phyloP scores from a whole-genome alignment of 768 basidiomycete genomes.

The Hemileccinum impolitum region DNA sequence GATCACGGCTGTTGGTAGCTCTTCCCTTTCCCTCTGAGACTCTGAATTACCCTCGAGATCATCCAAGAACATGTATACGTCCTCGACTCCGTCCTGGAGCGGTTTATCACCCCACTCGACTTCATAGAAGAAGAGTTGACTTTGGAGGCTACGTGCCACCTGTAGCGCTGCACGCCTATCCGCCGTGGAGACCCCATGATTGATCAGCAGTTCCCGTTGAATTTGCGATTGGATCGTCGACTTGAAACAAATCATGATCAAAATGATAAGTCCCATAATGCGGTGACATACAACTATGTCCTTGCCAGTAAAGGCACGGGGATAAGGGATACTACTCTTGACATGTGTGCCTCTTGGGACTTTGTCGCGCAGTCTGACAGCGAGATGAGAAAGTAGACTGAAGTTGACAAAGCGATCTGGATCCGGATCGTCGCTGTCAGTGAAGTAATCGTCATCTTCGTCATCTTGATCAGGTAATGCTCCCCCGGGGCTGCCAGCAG shows the following conservation, averaged over 20 bases:
- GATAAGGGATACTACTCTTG: conserved; percentile 91
- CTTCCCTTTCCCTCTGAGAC: conserved; percentile 54
- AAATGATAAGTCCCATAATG: not conserved
- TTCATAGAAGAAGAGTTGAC: conserved; percentile 93
- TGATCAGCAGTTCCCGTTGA: conserved; percentile 75
- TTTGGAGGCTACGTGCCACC: conserved; percentile 87
- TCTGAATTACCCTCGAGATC: conserved; percentile 69
- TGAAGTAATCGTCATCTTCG: conserved; percentile 31
- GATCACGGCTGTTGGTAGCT: conserved; percentile 87
- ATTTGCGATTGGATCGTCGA: conserved; percentile 87
- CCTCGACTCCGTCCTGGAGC: conserved; percentile 84
- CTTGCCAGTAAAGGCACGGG: conserved; percentile 88
- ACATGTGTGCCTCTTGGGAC: conserved; percentile 85
- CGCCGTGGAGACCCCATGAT: conserved; percentile 68
- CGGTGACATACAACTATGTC: conserved; percentile 79
- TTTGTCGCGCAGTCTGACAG: conserved; percentile 85
- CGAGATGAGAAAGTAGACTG: conserved; percentile 82
- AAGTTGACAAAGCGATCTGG: conserved; percentile 83
- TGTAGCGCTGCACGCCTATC: conserved; percentile 83
- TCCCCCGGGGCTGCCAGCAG: conserved; percentile 13
- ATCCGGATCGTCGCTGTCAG: conserved; percentile 59
- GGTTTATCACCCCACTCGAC: conserved; percentile 90
- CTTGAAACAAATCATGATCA: conserved; percentile 37
- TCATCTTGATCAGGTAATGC: conserved; percentile 25
- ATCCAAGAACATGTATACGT: conserved; percentile 91